Conservation (phyloP, 179 eudicot species). For the Gypsophila paniculata region DNA sequence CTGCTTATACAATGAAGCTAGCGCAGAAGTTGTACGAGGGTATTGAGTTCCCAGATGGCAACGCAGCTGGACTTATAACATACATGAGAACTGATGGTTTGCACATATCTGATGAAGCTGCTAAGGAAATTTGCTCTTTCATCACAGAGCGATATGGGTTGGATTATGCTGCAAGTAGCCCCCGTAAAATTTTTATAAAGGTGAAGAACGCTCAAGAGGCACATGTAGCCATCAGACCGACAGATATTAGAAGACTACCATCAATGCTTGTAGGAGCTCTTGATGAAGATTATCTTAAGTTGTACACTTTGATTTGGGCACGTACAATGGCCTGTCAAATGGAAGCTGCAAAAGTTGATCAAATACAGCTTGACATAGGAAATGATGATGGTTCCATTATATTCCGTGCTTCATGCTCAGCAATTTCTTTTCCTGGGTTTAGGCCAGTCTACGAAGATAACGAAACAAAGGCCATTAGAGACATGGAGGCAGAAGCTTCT, state of each 20-base stretch:
- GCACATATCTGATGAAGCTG: conserved; percentile 75
- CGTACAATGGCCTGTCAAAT: conserved; percentile 97
- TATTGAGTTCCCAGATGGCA: conserved; percentile 54
- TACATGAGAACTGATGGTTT: conserved; percentile 95
- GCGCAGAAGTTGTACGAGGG: conserved; percentile 98
- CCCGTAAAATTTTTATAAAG: conserved; percentile 71
- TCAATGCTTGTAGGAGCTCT: conserved; percentile 55
- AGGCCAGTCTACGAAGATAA: conserved; percentile 61
- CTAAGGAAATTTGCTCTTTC: conserved; percentile 51
- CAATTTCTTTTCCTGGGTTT: conserved; percentile 63
- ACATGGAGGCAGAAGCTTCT: conserved; percentile 39
- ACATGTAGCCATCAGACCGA: conserved; percentile 97
- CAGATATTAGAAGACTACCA: conserved; percentile 68
- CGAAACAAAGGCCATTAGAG: conserved; percentile 51
- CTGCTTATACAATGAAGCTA: conserved; percentile 77
- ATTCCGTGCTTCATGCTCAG: conserved; percentile 65
- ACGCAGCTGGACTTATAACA: conserved; percentile 71
- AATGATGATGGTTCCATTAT: conserved; percentile 40
- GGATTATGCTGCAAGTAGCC: conserved; percentile 41
- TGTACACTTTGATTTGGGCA: conserved; percentile 86
- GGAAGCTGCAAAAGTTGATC: conserved; percentile 62
- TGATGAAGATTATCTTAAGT: conserved; percentile 73
- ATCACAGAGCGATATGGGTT: conserved; percentile 64
- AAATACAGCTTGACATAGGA: conserved; percentile 70
- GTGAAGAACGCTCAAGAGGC: conserved; percentile 98